Evolutionary conservation across 768 basidiomycete genomes (phyloP), one percentile per base, ranked within the genome.

Genomic region (Amyloporia xantha): DNA sequence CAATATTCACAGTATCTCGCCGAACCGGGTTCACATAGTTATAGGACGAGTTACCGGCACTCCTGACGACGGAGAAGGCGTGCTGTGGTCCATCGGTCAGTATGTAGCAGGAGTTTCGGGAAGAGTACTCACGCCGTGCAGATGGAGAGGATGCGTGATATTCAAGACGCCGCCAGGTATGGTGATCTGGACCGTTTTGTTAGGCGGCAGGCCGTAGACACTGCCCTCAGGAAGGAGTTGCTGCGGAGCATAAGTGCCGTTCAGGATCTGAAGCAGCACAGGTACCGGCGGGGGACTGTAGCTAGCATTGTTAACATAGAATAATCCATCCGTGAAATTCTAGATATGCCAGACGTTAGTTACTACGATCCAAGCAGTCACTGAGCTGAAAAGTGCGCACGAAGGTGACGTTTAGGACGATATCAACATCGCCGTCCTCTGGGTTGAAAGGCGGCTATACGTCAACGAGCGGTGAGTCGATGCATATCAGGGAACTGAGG

Each of bases 251-350:
- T 63, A 59, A 1, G 68, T 63, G 7, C 76, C 76, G 48, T 70
- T 74, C 24, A 78, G 54, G 41, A 78, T 73, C 56, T 78, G 75
- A 15, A 78, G 66, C 11, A 79, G 60, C 3, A 73, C 73, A 2
- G 77, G 76, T 0, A 68, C 66, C 20, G 60, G 64, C 0, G 76
- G 75, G 0, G 71, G 62, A 1, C 41, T 39, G 25, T 50, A 55
- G 2, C 68, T 59, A 1, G 49, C 57, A 24, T 60, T 59, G 52
- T 73, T 72, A 44, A 73, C 58, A 15, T 55, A 54, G 56, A 68
- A 73, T 30, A 58, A 49, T 3, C 35, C 39, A 42, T 48, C 41
- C 56, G 60, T 27, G n/a, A 12, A 13, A 35, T 41, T 23, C 30
- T n/a, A n/a, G n/a, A n/a, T n/a, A n/a, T n/a, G n/a, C n/a, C n/a